A percentile compares a stretch with the other conserved stretches of the same genome.
These are phyloP conservation scores for Globisporangium spinosum DNA, from an alignment of 352 stramenopile genomes.

Conservation along the genomic window DNA sequence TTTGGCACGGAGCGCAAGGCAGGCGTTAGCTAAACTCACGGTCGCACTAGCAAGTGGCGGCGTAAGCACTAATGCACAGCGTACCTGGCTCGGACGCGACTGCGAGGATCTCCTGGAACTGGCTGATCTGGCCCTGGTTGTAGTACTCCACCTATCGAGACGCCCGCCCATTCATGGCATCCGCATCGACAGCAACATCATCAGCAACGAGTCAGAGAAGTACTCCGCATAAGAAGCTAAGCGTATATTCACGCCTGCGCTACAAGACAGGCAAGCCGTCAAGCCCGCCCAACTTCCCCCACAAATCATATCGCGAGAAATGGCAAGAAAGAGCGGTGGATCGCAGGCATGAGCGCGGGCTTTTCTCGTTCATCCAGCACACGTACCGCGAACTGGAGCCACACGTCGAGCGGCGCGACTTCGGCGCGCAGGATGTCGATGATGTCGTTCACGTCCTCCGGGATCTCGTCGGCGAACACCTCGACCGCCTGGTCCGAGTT, in stretches of 20 bases:
- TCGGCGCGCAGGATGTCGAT: conserved; percentile 90
- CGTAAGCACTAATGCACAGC: not conserved
- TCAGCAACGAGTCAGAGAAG: not conserved
- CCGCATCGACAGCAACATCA: not conserved
- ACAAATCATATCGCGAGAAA: not conserved
- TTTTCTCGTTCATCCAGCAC: not conserved
- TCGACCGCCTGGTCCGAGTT: conserved; percentile 89
- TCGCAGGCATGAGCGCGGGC: not conserved
- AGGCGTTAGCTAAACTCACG: not conserved
- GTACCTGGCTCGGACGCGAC: conserved; percentile 73
- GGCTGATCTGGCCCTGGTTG: conserved; percentile 70
- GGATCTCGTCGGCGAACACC: conserved; percentile 88
- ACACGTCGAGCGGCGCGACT: conserved; percentile 88
- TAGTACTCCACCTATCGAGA: conserved; percentile 83
- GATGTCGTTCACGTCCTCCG: conserved; percentile 89
- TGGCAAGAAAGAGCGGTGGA: not conserved
- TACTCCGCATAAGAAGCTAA: not conserved
- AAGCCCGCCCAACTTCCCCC: not conserved
- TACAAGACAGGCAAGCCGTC: not conserved
- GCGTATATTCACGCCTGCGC: not conserved
- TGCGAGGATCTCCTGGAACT: conserved; percentile 86
- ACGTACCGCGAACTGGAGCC: conserved; percentile 88
- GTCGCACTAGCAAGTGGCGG: not conserved
- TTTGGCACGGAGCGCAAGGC: not conserved
- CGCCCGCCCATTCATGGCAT: conserved; percentile 4